Conservation (phyloP, 192 early-diverging fungal species). For the Irineochytrium annulatum region DNA sequence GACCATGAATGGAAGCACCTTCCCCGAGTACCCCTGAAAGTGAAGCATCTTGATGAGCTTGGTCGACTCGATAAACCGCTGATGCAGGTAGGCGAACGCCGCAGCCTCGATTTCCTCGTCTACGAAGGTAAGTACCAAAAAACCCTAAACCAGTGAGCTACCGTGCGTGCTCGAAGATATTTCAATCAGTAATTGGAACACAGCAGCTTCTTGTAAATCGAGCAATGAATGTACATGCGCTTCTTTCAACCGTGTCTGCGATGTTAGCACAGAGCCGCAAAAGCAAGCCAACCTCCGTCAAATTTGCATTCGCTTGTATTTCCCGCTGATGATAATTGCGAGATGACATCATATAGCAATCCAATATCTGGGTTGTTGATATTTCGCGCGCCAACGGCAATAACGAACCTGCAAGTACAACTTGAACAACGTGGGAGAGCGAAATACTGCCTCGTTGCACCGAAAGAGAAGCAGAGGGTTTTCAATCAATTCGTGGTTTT, state of each 20-base stretch:
- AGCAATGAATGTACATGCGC: slow-evolving; percentile 19
- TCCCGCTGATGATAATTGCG: slow-evolving; percentile 2
- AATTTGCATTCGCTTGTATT: neutral
- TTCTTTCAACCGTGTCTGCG: slow-evolving; percentile 6
- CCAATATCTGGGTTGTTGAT: slow-evolving; percentile 16
- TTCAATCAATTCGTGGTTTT: slow-evolving; percentile 1
- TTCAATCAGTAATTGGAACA: slow-evolving; percentile 17
- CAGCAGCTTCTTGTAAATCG: slow-evolving; percentile 26
- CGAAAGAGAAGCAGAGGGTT: slow-evolving; percentile 17
- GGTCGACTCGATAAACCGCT: slow-evolving; percentile 28
- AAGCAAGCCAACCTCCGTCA: neutral
- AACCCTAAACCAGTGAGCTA: too few relatives aligned
- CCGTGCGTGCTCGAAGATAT: neutral
- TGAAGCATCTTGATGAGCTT: slow-evolving; percentile 29
- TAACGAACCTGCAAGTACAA: slow-evolving; percentile 18
- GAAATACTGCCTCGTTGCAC: slow-evolving; percentile 12
- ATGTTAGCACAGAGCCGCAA: neutral
- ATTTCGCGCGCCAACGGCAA: neutral
- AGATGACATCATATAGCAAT: slow-evolving; percentile 21
- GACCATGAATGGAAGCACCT: slow-evolving; percentile 19
- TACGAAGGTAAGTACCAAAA: neutral
- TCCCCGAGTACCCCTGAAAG: slow-evolving; percentile 28
- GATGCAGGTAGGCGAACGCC: slow-evolving; percentile 27
- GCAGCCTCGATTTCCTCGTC: neutral
- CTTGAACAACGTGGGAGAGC: slow-evolving; percentile 3